Evolutionary conservation across 495 filamentous ascomycete species (phyloP).

Genomic region (Pyrenopolyporus hunteri): DNA sequence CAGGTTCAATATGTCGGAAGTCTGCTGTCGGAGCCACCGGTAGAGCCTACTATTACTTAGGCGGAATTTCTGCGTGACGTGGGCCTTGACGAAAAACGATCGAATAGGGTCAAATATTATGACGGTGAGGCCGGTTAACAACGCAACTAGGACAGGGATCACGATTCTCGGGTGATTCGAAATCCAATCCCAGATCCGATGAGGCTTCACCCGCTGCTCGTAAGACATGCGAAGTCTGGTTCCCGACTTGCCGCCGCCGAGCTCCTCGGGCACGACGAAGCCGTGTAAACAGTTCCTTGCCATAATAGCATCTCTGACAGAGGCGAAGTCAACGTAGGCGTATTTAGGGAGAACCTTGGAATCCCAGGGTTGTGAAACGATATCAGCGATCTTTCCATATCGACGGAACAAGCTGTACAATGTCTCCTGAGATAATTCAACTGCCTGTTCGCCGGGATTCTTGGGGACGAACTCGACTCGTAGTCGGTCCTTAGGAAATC

Average conservation of each 20-base stretch:
- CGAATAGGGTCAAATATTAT: conserved; percentile 90
- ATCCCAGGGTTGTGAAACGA: conserved; percentile 76
- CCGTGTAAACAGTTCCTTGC: conserved; percentile 95
- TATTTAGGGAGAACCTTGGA: conserved; percentile 82
- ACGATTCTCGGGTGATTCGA: conserved; percentile 87
- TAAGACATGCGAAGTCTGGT: conserved; percentile 82
- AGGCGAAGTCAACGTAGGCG: conserved; percentile 76
- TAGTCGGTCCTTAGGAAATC: conserved; percentile 75
- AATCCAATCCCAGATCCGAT: conserved; percentile 87
- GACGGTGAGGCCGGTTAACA: conserved; percentile 85
- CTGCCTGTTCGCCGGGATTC: conserved; percentile 65
- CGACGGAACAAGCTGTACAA: conserved; percentile 86
- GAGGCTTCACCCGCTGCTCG: conserved; percentile 73
- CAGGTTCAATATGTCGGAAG: conserved; percentile 67
- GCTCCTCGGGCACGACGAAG: conserved; percentile 65
- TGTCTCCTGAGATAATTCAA: conserved; percentile 83
- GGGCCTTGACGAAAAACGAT: conserved; percentile 87
- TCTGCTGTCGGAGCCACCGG: conserved; percentile 81
- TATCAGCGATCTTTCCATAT: conserved; percentile 88
- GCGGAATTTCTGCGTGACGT: conserved; percentile 79
- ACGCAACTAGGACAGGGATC: conserved; percentile 78
- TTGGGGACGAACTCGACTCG: conserved; percentile 82
- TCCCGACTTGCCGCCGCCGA: conserved; percentile 73
- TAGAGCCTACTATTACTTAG: conserved; percentile 71
- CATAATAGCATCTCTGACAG: conserved; percentile 75